These are phyloP conservation scores for Flammula alnicola DNA, from an alignment of 1,284 basidiomycete species.

Conservation along the genomic window DNA sequence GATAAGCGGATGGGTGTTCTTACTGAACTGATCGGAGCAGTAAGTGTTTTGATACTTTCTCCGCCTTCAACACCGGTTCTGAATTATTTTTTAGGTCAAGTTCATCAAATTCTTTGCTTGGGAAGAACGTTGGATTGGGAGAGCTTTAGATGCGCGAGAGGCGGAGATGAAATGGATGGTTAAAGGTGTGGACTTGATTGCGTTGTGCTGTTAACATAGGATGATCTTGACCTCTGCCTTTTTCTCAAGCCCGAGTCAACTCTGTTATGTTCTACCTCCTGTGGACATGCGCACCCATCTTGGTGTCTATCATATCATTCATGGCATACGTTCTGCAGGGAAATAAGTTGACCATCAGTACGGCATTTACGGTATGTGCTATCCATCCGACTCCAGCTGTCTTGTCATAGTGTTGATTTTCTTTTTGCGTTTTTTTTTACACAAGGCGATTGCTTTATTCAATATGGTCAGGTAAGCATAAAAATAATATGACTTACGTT, in stretches of 20 bases:
- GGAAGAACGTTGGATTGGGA: constrained; percentile 76
- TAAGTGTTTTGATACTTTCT: constrained; percentile 32
- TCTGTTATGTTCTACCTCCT: constrained; percentile 64
- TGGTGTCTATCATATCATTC: constrained; percentile 75
- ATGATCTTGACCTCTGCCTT: background rate
- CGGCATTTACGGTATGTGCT: constrained; percentile 71
- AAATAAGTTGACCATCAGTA: constrained; percentile 66
- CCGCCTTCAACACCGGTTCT: background rate
- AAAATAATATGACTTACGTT: background rate
- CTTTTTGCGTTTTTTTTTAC: constrained; percentile 12
- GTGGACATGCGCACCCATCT: constrained; percentile 69
- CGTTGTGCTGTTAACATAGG: too few species aligned
- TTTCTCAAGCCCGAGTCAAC: constrained; percentile 60
- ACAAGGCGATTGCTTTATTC: constrained; percentile 76
- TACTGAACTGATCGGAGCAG: constrained; percentile 83
- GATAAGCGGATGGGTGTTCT: constrained; percentile 88
- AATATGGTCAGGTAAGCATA: constrained; percentile 63
- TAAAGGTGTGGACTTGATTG: constrained; percentile 48
- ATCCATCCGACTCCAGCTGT: too few species aligned
- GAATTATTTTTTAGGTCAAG: constrained; percentile 52
- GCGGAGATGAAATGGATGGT: constrained; percentile 74
- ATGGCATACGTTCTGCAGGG: constrained; percentile 64
- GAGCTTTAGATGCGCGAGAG: constrained; percentile 59
- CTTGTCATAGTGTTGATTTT: constrained; percentile 2
- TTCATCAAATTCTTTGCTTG: constrained; percentile 91